These are phyloP conservation scores for Neurospora sp. DNA, from an alignment of 2,329 filamentous ascomycete genomes.

Conservation along the genomic window DNA sequence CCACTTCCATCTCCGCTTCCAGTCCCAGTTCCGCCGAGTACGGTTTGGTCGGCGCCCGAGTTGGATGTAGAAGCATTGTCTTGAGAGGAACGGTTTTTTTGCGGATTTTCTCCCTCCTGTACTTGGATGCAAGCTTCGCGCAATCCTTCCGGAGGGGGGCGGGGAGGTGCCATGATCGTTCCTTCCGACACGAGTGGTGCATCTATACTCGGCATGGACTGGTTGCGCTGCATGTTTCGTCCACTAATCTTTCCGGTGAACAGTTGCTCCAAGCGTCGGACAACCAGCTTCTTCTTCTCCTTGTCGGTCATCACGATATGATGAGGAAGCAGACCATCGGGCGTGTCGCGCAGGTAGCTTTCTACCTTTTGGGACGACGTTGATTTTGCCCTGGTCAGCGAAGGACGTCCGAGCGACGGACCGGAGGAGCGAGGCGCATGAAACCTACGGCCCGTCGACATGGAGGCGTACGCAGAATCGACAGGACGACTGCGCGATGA, in stretches of 20 bases:
- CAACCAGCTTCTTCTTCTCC: conserved; percentile 67
- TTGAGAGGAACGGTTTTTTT: conserved; percentile 20
- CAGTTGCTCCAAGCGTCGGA: conserved; percentile 66
- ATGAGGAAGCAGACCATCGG: conserved; percentile 55
- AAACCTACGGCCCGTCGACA: conserved; percentile 38
- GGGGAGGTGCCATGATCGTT: conserved; percentile 2
- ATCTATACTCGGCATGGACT: conserved; percentile 8
- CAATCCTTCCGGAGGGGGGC: conserved; percentile 22
- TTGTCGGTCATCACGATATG: conserved; percentile 56
- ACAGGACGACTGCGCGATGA: conserved; percentile 45
- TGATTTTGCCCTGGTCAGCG: conserved; percentile 27
- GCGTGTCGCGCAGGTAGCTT: conserved; percentile 62
- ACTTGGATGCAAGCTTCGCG: conserved; percentile 41
- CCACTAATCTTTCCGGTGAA: conserved; percentile 61
- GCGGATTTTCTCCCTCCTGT: conserved; percentile 27
- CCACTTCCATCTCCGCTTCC: conserved; percentile 20
- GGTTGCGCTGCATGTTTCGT: conserved; percentile 25
- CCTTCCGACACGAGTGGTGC: conserved; percentile 1
- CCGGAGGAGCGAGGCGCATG: conserved; percentile 29
- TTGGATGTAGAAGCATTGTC: conserved; percentile 36
- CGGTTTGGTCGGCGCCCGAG: conserved; percentile 37
- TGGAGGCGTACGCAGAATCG: conserved; percentile 60
- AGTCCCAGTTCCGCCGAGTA: conserved; percentile 29
- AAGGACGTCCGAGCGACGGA: conserved; percentile 28
- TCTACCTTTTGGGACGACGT: conserved; percentile 52